Base-by-base conservation (phyloP, 73 alveolate genomes). In the Paramecium primaurelia region DNA sequence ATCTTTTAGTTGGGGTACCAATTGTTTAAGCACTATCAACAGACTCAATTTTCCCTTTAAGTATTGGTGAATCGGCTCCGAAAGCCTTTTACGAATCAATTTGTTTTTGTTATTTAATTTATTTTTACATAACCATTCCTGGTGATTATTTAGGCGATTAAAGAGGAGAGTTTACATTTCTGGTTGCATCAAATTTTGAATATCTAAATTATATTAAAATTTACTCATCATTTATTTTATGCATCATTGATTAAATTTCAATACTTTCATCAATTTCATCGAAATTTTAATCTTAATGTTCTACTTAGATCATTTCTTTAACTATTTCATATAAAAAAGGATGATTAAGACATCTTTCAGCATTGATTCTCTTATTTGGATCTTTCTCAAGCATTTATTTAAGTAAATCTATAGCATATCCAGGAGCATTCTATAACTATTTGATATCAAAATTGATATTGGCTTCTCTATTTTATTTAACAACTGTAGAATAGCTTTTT, bases 321-420 rank as follows among this genome's bases (percentile, higher is more conserved):
- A 20, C 59, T 0, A 14, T 37, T 10, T 73, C 87, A 16, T 16
- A 73, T 40, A 73, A 73, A 40, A 34, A 87, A 4, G 93, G 93
- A 64, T 87, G 93, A 58, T 87, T 38, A 6, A 87, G 58, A 64
- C 83, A 64, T 87, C 58, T 54, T 37, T 77, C 86, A 37, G 64
- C 86, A 87, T 34, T 68, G 16, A 58, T 73, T 87, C 93, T 87
- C 73, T 87, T 87, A 40, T 73, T 64, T 42, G 93, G 93, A 68
- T 87, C 93, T 87, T 42, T 64, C 36, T 87, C 93, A 10, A 87
- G 89, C 93, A 87, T 87, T 60, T 59, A 38, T 40, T 73, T 59
- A 68, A 87, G 60, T 54, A 87, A 73, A 60, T 87, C 93, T 11
- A 73, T 73, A 73, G 87, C 87, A 37, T 34, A 38, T 1, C 37